Evolutionary conservation across 1,139 yeast species (phyloP), one percentile per base, ranked within the genome.

Genomic region (Geotrichum restrictum): DNA sequence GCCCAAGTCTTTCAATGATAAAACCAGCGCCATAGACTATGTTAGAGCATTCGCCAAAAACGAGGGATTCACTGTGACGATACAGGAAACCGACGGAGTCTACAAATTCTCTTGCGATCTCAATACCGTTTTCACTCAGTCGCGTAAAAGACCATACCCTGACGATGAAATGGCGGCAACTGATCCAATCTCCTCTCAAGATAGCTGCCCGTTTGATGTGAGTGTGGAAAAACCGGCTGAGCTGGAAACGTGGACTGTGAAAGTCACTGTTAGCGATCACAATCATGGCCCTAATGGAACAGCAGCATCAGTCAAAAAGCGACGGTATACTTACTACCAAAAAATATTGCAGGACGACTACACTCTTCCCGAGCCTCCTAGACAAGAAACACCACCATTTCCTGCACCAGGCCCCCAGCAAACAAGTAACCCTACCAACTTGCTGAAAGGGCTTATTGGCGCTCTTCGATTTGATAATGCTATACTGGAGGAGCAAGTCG

Each of bases 381-480:
- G 40, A 22, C 38, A 42, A 27, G 19, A 19, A 8, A 33, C 34
- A 16, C 46, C 45, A 5, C 34, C 43, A 22, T 32, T 32, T 29
- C 27, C 31, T n/a, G 24, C 4, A 36, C 18, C 29, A 29, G 37
- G 16, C 7, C 16, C 34, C 14, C 27, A 47, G 2, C 49, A 38
- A 37, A 40, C 10, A 22, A 34, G 21, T 19, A 14, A 14, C 41
- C 45, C 10, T n/a, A 34, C 34, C 21, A 51, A 50, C 19, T 33
- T 34, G 24, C 48, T 53, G 5, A 49, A 49, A 22, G 54, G 54
- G 3, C 40, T 53, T 4, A 52, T 53, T 13, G 56, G 56, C n/a
- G 56, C 56, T 4, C 44, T 53, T 4, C 48, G 52, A 4, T 53
- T 53, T 24, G 56, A 53, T 42, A 53, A 53, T 33, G 56, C 56